A percentile compares a stretch with the other conserved stretches of the same genome.
phyloP scores from a whole-genome alignment of 108 stramenopile species.

The Skeletonema menzelii region DNA sequence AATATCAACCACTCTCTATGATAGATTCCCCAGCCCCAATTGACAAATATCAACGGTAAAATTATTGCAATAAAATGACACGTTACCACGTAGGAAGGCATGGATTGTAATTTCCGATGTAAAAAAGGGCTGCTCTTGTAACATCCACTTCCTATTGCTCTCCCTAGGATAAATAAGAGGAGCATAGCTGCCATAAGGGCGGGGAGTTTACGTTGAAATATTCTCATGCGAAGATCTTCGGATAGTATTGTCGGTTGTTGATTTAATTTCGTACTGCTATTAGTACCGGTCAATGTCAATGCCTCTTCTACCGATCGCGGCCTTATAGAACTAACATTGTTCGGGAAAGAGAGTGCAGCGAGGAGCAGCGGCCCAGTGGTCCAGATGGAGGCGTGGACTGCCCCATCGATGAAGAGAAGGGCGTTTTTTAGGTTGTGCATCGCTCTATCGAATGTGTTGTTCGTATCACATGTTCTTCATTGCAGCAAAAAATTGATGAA shows the following conservation, averaged over 20 bases:
- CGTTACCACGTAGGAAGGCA: conserved; percentile 8
- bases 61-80: not conserved
- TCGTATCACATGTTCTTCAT: not conserved
- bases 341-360: conserved; percentile 4
- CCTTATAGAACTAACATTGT: not conserved
- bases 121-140: not conserved
- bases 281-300: conserved; percentile 3
- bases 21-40: conserved; percentile 23
- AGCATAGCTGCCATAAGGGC: conserved; percentile 5
- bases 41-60: conserved; percentile 13
- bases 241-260: not conserved
- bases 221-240: not conserved
- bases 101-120: conserved; percentile 2
- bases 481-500: not conserved
- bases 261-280: not conserved
- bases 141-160: not conserved
- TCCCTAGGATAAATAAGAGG: conserved; percentile 9
- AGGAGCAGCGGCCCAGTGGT: conserved; percentile 19
- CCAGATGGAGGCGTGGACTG: conserved; percentile 28
- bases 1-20: conserved; percentile 10
- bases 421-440: conserved; percentile 7
- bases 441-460: not conserved
- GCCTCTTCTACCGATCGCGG: conserved; percentile 13
- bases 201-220: not conserved
- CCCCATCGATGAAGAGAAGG: conserved; percentile 24